Conservation (phyloP, 257 asterid genomes). For the Voacanga thouarsii region DNA sequence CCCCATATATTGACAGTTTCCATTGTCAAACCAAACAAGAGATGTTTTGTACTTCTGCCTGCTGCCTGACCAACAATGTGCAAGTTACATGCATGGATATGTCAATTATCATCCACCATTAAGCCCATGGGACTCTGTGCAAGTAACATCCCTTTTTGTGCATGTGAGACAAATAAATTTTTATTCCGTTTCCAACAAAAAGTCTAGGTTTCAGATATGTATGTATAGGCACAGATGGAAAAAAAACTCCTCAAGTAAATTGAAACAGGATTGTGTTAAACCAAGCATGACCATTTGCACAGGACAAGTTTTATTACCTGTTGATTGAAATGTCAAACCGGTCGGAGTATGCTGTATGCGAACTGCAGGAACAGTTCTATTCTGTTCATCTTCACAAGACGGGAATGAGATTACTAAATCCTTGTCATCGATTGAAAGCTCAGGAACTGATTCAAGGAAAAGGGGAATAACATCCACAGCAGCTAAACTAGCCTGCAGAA, state of each 20-base stretch:
- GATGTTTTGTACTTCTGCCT: neutral
- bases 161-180: neutral
- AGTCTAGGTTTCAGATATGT: no score
- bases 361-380: constrained; percentile 39
- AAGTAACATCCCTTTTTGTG: neutral
- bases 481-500: constrained; percentile 49
- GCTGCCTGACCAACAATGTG: neutral
- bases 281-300: neutral
- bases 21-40: neutral
- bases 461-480: constrained; percentile 77
- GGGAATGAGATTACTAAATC: constrained; percentile 47
- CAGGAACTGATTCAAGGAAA: constrained; percentile 63
- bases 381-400: constrained; percentile 20
- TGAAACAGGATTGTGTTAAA: neutral
- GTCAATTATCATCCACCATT: neutral
- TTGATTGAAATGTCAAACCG: constrained; percentile 59
- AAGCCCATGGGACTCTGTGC: neutral
- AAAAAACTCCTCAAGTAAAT: neutral
- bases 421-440: constrained; percentile 42
- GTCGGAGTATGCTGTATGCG: constrained; percentile 62
- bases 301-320: constrained; percentile 36
- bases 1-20: neutral
- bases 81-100: neutral
- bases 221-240: neutral
- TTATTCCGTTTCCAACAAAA: neutral